Percentiles rank a stretch among this genome's conserved stretches.
These are phyloP conservation scores for Lentinula guzmanii DNA, from an alignment of 768 basidiomycete genomes.

Conservation along the genomic window DNA sequence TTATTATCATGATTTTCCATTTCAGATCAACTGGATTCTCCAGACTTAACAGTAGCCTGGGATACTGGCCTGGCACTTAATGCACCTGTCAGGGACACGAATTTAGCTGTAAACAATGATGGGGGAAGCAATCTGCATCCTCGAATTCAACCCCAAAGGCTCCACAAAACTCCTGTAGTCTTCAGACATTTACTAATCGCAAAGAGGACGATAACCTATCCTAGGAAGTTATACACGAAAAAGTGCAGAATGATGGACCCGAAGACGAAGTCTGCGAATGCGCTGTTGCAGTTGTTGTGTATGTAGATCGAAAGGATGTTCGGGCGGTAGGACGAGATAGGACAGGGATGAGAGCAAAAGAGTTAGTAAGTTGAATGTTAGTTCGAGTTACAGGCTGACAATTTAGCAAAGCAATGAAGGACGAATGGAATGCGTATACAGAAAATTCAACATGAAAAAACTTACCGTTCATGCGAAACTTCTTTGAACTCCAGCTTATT, in stretches of 20 bases:
- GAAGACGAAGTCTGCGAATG: constrained; percentile 93
- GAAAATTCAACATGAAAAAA: constrained; percentile 3
- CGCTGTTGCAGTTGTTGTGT: constrained; percentile 42
- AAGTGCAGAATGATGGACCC: constrained; percentile 97
- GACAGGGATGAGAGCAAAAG: neutral
- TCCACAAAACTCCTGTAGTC: too few relatives aligned
- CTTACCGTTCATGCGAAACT: constrained; percentile 90
- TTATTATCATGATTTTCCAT: too few relatives aligned
- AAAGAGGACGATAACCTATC: constrained; percentile 37
- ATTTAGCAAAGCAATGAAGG: too few relatives aligned
- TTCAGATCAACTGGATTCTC: too few relatives aligned
- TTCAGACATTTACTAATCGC: too few relatives aligned
- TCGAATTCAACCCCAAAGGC: too few relatives aligned
- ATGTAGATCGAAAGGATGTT: neutral
- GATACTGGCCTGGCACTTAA: too few relatives aligned
- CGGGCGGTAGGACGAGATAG: neutral
- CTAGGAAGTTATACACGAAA: constrained; percentile 98
- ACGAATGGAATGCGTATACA: neutral
- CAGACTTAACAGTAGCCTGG: too few relatives aligned
- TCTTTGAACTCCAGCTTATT: constrained; percentile 82
- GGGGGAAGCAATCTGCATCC: too few relatives aligned
- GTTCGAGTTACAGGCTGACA: too few relatives aligned
- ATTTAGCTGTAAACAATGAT: too few relatives aligned
- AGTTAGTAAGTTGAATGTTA: neutral
- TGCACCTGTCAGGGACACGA: too few relatives aligned